Base-by-base conservation (phyloP, 2,329 filamentous ascomycete genomes). In the Penicillium rolfsii region DNA sequence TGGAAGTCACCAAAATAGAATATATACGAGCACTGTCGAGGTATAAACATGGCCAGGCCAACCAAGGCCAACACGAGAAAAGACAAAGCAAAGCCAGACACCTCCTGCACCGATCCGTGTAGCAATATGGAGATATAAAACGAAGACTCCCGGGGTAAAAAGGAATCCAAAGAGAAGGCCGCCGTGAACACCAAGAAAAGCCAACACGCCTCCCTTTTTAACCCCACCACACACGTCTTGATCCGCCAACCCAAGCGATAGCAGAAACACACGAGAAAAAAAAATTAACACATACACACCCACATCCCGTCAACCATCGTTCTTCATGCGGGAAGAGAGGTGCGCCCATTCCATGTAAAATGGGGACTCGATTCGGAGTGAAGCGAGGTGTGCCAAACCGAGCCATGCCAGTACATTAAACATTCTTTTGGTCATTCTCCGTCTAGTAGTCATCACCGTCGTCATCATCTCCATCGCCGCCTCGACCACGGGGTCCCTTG, bases 401-500 rank as follows among this genome's bases (percentile, higher is more conserved):
- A 19, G 6, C 19, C 48, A 22, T 50, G 22, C 50, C 50, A 26
- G 28, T 26, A 48, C 26, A 19, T 48, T 26, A 28, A 28, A n/a
- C 26, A 46, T 43, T 57, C 26, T 58, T 57, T 52, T 52, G 3
- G 9, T 45, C 8, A 11, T 38, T 45, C 26, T 54, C 28, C 6
- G 52, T 55, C 26, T 68, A 76, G 55, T 73, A 72, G 48, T 75
- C 70, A 35, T 71, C 71, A 45, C 74, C 73, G 11, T 70, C 66
- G 22, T 72, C 73, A 24, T 76, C 73, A 12, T 75, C 73, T 4
- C 68, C 72, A 26, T 76, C 73, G 30, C 71, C 73, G 48, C 72
- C 72, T 11, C 74, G 73, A 43, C 74, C 73, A 5, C 73, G 70
- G 3, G 60, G 80, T 55, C 65, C 77, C 71, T 76, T 84, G 78